phyloP scores from a whole-genome alignment of 1,139 yeast genomes.

The Debaryomyces sp. region DNA sequence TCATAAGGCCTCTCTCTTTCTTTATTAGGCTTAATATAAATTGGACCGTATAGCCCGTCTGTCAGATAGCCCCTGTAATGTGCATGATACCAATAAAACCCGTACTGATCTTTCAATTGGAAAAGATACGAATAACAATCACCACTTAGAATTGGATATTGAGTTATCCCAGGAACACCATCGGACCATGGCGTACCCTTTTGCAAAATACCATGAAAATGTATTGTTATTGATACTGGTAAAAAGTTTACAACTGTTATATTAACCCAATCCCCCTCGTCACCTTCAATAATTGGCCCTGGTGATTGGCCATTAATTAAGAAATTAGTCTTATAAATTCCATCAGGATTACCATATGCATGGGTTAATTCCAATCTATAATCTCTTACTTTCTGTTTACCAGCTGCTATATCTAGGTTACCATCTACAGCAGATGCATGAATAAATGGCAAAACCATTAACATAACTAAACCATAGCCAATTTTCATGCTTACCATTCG shows the following conservation, averaged over 20 bases:
- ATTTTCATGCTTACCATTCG: not conserved
- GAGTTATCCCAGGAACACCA: conserved; percentile 50
- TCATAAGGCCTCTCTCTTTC: conserved; percentile 28
- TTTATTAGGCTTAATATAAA: conserved; percentile 27
- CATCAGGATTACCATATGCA: conserved; percentile 20
- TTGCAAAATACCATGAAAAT: conserved; percentile 52
- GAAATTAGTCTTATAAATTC: conserved; percentile 15
- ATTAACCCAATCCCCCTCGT: conserved; percentile 37
- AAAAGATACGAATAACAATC: conserved; percentile 39
- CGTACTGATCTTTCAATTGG: conserved; percentile 40
- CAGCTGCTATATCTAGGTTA: not conserved
- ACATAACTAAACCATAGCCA: not conserved
- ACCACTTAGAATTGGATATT: conserved; percentile 39
- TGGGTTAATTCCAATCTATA: conserved; percentile 18
- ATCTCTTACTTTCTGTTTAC: conserved; percentile 9
- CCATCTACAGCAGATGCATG: not conserved
- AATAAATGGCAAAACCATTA: not conserved
- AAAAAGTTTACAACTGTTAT: conserved; percentile 30
- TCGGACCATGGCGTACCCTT: conserved; percentile 39
- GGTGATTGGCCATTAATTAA: conserved; percentile 36
- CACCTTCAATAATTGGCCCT: conserved; percentile 37
- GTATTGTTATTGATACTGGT: conserved; percentile 40
- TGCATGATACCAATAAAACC: conserved; percentile 56
- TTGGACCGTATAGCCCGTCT: conserved; percentile 50
- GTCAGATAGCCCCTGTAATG: conserved; percentile 51